Evolutionary conservation across 768 basidiomycete genomes (phyloP), one percentile per base, ranked within the genome.

Genomic region (Mycena vulgaris): DNA sequence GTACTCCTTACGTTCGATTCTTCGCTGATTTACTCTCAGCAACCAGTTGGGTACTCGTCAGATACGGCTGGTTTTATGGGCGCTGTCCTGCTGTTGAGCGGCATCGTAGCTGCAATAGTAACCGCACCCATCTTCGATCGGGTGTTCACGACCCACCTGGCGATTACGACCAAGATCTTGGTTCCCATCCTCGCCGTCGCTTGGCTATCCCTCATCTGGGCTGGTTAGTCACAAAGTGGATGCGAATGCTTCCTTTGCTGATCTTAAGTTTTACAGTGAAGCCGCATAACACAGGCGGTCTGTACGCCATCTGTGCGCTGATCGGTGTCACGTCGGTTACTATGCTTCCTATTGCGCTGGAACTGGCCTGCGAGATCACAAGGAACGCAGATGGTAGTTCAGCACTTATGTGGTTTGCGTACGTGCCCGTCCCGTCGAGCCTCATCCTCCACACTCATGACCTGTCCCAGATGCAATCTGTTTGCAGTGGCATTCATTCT

Each of bases 201-300:
- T 27, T 95, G 94, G 93, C 78, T 95, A 17, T 88, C 89, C 6
- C 80, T 95, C 21, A 91, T 96, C 35, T 96, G 94, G 95, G 93
- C 91, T 58, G 89, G 93, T 93, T 76, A 30, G 87, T 78, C 45
- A 16, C 14, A 55, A 40, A 10, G 19, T 65, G n/a, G 14, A 21
- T 33, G 4, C 14, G 13, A 35, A 35, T 30, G 31, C 28, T 47
- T n/a, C 45, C 37, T n/a, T n/a, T n/a, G n/a, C 53, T 61, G 25
- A 35, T 27, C 64, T 56, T 47, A 2, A 56, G n/a, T 62, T 73
- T 64, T 56, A 48, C 74, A 93, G 93, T 92, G 40, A 88, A 84
- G 66, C 89, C 89, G 11, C 75, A 92, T 71, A 90, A 94, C 72
- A 77, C 81, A 1, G 89, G 78, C 1, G 89, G 83, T 0, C 78